Base-by-base conservation (phyloP, 2,329 filamentous ascomycete species). In the Hymenoscyphus salicellus region DNA sequence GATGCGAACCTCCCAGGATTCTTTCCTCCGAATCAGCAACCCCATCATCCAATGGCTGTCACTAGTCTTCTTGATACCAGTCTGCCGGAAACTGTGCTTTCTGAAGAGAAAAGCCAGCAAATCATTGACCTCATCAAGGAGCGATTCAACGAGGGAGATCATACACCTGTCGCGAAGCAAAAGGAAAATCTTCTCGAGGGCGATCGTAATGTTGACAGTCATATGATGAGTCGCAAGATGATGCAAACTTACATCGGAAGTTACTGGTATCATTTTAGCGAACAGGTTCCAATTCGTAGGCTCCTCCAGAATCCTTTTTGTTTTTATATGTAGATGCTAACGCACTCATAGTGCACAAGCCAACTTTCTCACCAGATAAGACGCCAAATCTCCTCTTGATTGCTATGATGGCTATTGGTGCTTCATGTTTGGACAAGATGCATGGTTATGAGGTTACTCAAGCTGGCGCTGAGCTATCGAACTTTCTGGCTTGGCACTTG, bases 261-360 rank as follows among this genome's bases (percentile, higher is more conserved):
- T 1, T 99, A 96, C 77, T 99, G 95, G 95, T 84, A 90, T 61
- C 90, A 97, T 76, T 96, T 97, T 73, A 96, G 95, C 76, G 90
- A 93, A 62, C 95, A 98, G 76, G 83, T 98, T 68, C 95, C 95
- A 1, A 97, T 99, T 65, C 81, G 75, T 76, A 68, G 64, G 73
- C 66, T 26, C 23, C 28, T 36, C n/a, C 11, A 3, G 16, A 41
- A 14, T 56, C 33, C 11, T 5, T 33, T 38, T 14, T 11, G 4
- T 58, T 30, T 20, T 3, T 30, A 30, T 6, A 30, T 23, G 41
- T 26, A 26, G 2, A 41, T 61, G 28, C 67, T 75, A 69, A 74
- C 43, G 41, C 28, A 20, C 5, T 16, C 17, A 20, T 62, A 76
- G 74, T 98, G 58, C 95, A 99, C 77, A 92, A 93, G 74, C 93